Evolutionary conservation across 371 early-diverging fungal species (phyloP), one percentile per base, ranked within the genome.

Genomic region (Rhizoclosmatium hyalinum): DNA sequence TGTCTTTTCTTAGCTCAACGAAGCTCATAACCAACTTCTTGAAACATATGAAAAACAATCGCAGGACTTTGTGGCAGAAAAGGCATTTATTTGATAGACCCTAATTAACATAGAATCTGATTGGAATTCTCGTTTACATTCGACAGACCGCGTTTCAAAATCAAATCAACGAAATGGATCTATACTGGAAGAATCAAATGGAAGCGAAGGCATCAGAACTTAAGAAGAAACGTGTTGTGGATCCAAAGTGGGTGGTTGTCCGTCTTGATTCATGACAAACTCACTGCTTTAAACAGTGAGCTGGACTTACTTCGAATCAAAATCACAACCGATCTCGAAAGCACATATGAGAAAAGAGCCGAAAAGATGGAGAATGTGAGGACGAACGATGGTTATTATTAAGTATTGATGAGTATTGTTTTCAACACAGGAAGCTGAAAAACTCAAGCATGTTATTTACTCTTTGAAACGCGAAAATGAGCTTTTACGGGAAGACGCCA

Each of bases 401-500:
- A 12, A 12, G 5, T n/a, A 12, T 21, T 39, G 14, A 17, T 2
- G 72, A 24, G 43, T 10, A 8, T n/a, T 14, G 17, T 50, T 50
- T 50, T 50, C 50, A 6, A 6, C 50, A 67, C 74, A 64, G 73
- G 77, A 77, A 55, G 14, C 60, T n/a, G 61, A 67, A 24, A 75
- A 54, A 5, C 21, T 75, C 46, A 70, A 75, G 54, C 14, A 61
- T n/a, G 42, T 69, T 2, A n/a, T 69, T 2, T 75, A 61, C 41
- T 32, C 75, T 12, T 32, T 69, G 1, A 56, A 69, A 53, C 44
- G 75, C 39, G 75, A 75, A 63, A 69, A 75, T 43, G 75, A 75
- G 43, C 41, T 75, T 4, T 42, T 75, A 32, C 54, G 65, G 21
- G 62, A 68, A 45, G 70, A 68, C 44, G 45, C 56, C 42, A 14